Base-by-base conservation (phyloP, 2,329 filamentous ascomycete genomes). In the Colletotrichum sp. region DNA sequence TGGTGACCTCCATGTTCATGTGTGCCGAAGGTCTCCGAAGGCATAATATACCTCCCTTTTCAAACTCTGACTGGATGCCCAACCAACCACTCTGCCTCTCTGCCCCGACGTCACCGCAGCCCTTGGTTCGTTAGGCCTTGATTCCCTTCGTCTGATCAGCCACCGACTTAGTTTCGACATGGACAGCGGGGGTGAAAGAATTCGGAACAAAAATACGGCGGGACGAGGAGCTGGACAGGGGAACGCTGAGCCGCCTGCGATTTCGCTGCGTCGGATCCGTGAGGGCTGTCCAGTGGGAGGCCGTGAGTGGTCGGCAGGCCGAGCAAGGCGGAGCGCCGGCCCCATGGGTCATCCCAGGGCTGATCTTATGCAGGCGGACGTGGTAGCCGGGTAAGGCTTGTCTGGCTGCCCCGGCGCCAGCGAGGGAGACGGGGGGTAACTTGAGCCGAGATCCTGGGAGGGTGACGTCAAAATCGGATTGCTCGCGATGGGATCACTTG, bases 71-170 rank as follows among this genome's bases (percentile, higher is more conserved):
- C 30, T 30, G 44, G 24, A 55, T 66, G 64, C 34, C 73, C 59
- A 21, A 65, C 65, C 74, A 76, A 36, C 64, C 70, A 59, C 44
- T 59, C 64, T 49, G 49, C 59, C 64, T 64, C 73, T 59, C 21
- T 49, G 15, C n/a, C 63, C 39, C 75, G 63, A 76, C 75, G 75
- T 76, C 75, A 76, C 74, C 64, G 74, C 59, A 26, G 24, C 34
- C 34, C 32, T 76, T 52, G n/a, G 32, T 39, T 71, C 30, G 4
- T 70, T 59, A 70, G 75, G 71, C 71, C 75, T 67, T 76, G 60
- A 39, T 71, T 62, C 62, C 57, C 44, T 63, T 55, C 75, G 71
- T 76, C 72, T 76, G 71, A 75, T 76, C 75, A 75, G 71, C 75
- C 75, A 71, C 52, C 52, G 28, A 71, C 21, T 63, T 76, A 71